These are phyloP conservation scores for Oidium heveae DNA, from an alignment of 2,329 filamentous ascomycete genomes.

Conservation along the genomic window DNA sequence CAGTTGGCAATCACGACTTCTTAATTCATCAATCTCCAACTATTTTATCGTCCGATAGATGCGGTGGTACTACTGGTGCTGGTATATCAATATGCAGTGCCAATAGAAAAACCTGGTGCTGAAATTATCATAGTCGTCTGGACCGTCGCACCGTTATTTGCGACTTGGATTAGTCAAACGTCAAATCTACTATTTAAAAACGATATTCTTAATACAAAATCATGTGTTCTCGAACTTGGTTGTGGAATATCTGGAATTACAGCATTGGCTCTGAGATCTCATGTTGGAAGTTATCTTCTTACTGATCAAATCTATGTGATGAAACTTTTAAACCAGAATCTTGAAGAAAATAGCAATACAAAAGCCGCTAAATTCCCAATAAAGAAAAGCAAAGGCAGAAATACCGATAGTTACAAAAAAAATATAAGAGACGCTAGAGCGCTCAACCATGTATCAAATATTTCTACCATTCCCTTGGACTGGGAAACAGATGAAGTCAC, in stretches of 20 bases:
- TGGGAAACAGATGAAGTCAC: constrained; percentile 50
- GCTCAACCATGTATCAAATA: constrained; percentile 12
- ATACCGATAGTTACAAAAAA: not conserved
- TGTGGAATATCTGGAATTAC: constrained; percentile 68
- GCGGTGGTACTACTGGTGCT: constrained; percentile 49
- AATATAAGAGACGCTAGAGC: not conserved
- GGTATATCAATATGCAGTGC: constrained; percentile 16
- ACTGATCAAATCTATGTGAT: constrained; percentile 78
- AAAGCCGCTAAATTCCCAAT: not conserved
- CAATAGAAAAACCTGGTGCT: not conserved
- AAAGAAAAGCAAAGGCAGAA: constrained; percentile 6
- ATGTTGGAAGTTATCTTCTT: constrained; percentile 39
- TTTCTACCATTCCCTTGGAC: constrained; percentile 41
- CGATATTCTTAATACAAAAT: constrained; percentile 25
- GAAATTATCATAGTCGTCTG: constrained; percentile 39
- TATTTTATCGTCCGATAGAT: constrained; percentile 51
- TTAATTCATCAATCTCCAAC: constrained; percentile 63
- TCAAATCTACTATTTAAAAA: constrained; percentile 35
- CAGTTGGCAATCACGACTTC: constrained; percentile 43
- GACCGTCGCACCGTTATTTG: constrained; percentile 69
- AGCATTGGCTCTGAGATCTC: constrained; percentile 38
- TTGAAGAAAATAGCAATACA: constrained; percentile 29
- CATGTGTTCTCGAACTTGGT: constrained; percentile 56
- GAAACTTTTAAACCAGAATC: constrained; percentile 50
- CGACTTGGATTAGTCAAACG: constrained; percentile 46